Conservation (phyloP, 768 basidiomycete species). For the Trametes cingulata region DNA sequence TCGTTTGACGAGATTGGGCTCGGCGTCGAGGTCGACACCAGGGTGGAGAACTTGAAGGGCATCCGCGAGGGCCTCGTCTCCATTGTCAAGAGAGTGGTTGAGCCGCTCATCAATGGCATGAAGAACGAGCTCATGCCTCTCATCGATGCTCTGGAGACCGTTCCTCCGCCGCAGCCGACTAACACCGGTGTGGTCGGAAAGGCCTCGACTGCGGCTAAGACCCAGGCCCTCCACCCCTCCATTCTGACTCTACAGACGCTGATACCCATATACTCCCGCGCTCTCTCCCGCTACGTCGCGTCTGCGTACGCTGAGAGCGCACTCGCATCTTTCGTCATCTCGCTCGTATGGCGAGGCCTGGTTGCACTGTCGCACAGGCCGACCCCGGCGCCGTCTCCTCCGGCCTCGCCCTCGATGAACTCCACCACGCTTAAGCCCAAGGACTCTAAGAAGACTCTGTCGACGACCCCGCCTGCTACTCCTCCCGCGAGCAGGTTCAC, state of each 20-base stretch:
- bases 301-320: constrained; percentile 56
- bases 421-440: constrained; percentile 21
- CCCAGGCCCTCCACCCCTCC: constrained; percentile 52
- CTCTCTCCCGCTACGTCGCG: constrained; percentile 56
- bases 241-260: constrained; percentile 56
- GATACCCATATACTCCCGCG: constrained; percentile 63
- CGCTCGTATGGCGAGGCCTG: constrained; percentile 71
- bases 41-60: constrained; percentile 67
- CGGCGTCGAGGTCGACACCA: constrained; percentile 58
- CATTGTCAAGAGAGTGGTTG: constrained; percentile 63
- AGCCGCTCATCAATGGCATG: constrained; percentile 62
- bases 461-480: constrained; percentile 54
- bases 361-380: constrained; percentile 67
- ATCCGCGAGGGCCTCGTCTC: constrained; percentile 74
- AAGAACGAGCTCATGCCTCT: constrained; percentile 61
- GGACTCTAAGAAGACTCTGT: constrained; percentile 32
- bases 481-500: constrained; percentile 61
- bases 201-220: constrained; percentile 10
- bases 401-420: constrained; percentile 40
- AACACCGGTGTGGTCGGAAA: not conserved
- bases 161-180: constrained; percentile 10
- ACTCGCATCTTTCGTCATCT: constrained; percentile 72
- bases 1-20: constrained; percentile 67
- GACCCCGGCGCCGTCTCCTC: constrained; percentile 40
- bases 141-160: constrained; percentile 58